Evolutionary conservation across 805 yeast species (phyloP), one percentile per base, ranked within the genome.

Genomic region (Hanseniaspora clermontiae): DNA sequence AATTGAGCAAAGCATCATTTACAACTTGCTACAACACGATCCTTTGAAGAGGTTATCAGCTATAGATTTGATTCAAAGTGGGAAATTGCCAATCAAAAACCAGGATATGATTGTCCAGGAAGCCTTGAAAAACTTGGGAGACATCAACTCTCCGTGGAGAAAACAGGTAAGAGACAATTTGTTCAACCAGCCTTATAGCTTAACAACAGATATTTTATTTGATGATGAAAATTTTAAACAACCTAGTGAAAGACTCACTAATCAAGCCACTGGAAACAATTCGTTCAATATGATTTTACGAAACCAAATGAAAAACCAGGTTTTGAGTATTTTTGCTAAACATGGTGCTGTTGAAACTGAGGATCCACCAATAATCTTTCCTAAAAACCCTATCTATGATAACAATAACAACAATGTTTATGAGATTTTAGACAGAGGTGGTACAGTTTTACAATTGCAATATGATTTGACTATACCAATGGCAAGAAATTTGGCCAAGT

Each of bases 101-200:
- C 95, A 89, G 63, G 97, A 93, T 64, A 87, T 86, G 64, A 78
- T 88, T 11, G 85, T 93, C 58, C 84, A 87, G 64, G 95, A 89
- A 64, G 96, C 96, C 0, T 72, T 93, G 60, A 81, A 82, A 61
- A 86, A 89, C 32, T 70, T 93, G 58, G 84, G 95, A 0, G 90
- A 89, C 66, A 91, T 96, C 0, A 81, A 93, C 0, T 87, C 96
- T 0, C 90, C 95, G 1, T 89, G 96, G 95, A 93, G 90, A 61
- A 87, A 82, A 60, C 95, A 89, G 66, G 96, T 93, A 0, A 77
- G 96, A 64, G 85, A 84, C 55, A 84, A 93, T 0, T 70, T 93
- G 38, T 93, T 93, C 67, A 76, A 85, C 15, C 95, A 87, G 62
- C 89, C 96, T 0, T 84, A 88, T 63, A 83, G 83, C 67, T 75